Conservation (phyloP, 2,329 filamentous ascomycete genomes). For the Apiospora pterosperma region DNA sequence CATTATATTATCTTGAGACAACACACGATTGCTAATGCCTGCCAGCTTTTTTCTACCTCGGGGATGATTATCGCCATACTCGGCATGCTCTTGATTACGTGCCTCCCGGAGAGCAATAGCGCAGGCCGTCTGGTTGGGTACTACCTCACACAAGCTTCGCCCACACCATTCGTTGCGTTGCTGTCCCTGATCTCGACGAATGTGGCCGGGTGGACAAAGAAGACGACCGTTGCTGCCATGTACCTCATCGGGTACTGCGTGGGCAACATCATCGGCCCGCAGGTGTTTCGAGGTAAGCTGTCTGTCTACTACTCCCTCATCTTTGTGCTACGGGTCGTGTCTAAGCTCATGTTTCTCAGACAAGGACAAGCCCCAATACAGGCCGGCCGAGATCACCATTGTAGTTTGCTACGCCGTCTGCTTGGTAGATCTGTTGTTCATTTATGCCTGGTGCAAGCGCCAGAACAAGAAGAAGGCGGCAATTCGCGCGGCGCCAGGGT, state of each 20-base stretch:
- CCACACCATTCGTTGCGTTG: constrained; percentile 61
- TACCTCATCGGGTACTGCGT: constrained; percentile 49
- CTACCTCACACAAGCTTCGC: constrained; percentile 59
- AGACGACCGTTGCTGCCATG: constrained; percentile 54
- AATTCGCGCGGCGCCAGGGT: constrained; percentile 49
- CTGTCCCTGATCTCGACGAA: constrained; percentile 63
- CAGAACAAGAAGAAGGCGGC: constrained; percentile 59
- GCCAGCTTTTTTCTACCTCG: constrained; percentile 44
- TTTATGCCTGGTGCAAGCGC: constrained; percentile 57
- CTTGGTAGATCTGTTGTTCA: constrained; percentile 54
- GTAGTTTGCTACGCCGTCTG: constrained; percentile 55
- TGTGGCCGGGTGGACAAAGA: constrained; percentile 54
- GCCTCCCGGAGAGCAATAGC: constrained; percentile 54
- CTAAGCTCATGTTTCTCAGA: constrained; percentile 29
- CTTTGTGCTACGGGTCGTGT: too few species aligned
- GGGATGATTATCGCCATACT: constrained; percentile 53
- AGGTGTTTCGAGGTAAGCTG: constrained; percentile 10
- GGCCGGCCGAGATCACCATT: constrained; percentile 62
- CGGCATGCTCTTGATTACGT: constrained; percentile 62
- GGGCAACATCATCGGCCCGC: constrained; percentile 53
- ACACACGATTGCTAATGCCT: constrained; percentile 4
- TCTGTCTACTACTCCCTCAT: neutral
- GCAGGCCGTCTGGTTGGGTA: constrained; percentile 60
- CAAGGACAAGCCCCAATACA: constrained; percentile 55
- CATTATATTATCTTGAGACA: neutral